Evolutionary conservation across 306 rosid genomes (phyloP).

Genomic region (Cicer arietinum): DNA sequence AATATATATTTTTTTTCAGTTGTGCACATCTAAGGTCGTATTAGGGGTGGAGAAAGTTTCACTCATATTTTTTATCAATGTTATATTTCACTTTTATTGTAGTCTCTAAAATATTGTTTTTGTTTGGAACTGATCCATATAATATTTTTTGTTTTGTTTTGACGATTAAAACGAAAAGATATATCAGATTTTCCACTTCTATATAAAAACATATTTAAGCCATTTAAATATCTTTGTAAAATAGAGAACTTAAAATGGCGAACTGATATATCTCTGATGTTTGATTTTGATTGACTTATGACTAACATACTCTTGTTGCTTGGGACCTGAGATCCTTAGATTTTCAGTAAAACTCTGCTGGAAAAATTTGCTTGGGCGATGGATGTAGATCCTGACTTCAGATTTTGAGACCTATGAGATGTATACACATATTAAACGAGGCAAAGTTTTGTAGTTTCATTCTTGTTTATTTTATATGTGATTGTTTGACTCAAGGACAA

Average conservation of each 20-base stretch:
- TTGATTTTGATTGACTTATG: conserved; percentile 9
- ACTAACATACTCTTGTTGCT: background rate
- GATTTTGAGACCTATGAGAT: too few relatives aligned
- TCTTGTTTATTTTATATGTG: background rate
- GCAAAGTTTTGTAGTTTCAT: background rate
- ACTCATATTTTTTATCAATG: background rate
- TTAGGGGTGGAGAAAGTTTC: too few relatives aligned
- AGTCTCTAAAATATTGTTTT: background rate
- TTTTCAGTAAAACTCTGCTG: conserved; percentile 82
- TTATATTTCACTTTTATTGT: background rate
- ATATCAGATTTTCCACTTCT: too few relatives aligned
- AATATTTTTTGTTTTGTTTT: background rate
- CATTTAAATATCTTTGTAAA: background rate
- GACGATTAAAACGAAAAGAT: background rate
- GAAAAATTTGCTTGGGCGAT: conserved; percentile 92
- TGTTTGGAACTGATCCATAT: background rate
- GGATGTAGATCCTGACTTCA: conserved; percentile 88
- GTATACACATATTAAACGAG: conserved; percentile 39
- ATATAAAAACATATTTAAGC: background rate
- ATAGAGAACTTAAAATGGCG: background rate
- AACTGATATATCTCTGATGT: conserved; percentile 1
- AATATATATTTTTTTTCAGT: too few relatives aligned
- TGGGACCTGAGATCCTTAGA: conserved; percentile 55
- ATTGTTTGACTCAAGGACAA: background rate
- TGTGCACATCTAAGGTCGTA: too few relatives aligned